These are phyloP conservation scores for Aphanomyces stellatus DNA, from an alignment of 352 stramenopile genomes.

Conservation along the genomic window DNA sequence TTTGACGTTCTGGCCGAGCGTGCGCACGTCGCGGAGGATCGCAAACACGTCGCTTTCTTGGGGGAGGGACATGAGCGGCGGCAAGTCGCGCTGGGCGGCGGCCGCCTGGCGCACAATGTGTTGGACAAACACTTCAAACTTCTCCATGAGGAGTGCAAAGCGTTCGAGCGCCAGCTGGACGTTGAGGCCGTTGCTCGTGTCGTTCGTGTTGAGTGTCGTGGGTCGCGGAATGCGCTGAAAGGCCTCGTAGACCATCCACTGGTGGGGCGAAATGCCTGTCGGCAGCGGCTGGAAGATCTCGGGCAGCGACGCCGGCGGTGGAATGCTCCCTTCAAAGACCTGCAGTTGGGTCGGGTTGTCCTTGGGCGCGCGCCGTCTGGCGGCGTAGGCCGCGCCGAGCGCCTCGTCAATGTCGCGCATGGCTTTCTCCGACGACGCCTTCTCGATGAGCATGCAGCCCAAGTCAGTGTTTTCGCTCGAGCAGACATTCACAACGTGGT, in stretches of 20 bases:
- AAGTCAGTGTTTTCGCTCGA: conserved; percentile 98
- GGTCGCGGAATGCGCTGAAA: conserved; percentile 94
- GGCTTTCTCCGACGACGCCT: conserved; percentile 98
- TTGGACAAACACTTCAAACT: conserved; percentile 83
- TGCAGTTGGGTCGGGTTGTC: conserved; percentile 56
- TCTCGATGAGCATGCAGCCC: conserved; percentile 99
- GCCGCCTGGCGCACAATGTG: conserved; percentile 72
- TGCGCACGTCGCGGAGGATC: conserved; percentile 67
- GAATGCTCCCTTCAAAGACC: conserved; percentile 70
- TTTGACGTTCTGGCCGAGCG: conserved; percentile 66
- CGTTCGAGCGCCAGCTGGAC: conserved; percentile 67
- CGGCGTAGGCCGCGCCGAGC: conserved; percentile 77
- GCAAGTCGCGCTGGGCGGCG: conserved; percentile 62
- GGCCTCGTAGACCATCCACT: conserved; percentile 97
- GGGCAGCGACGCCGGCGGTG: conserved; percentile 75
- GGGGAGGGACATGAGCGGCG: conserved; percentile 56
- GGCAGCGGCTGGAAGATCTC: conserved; percentile 93
- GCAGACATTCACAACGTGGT: conserved; percentile 96
- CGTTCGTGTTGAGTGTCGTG: conserved; percentile 50
- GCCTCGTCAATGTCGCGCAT: conserved; percentile 97
- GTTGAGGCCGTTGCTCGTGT: conserved; percentile 36
- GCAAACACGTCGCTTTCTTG: conserved; percentile 78
- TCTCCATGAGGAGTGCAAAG: conserved; percentile 76
- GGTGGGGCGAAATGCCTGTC: conserved; percentile 85
- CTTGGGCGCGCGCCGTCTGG: conserved; percentile 79